These are phyloP conservation scores for Ustilago hordei DNA, from an alignment of 1,284 basidiomycete species.

Conservation along the genomic window DNA sequence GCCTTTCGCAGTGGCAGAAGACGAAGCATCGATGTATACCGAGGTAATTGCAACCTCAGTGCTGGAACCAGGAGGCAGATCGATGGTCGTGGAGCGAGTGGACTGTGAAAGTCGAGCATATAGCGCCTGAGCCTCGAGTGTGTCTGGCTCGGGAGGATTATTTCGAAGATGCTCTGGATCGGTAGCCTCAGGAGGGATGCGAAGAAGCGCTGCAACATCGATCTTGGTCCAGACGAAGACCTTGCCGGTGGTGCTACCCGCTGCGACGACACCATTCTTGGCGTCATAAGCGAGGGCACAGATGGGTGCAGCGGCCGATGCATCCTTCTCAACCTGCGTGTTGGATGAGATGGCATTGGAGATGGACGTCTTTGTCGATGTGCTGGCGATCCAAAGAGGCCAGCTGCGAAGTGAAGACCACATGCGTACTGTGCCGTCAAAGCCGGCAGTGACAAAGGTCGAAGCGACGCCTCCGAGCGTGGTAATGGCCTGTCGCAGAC, in stretches of 20 bases:
- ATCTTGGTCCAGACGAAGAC: slow-evolving; percentile 62
- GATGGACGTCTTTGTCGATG: slow-evolving; percentile 22
- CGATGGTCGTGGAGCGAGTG: slow-evolving; percentile 31
- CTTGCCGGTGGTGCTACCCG: slow-evolving; percentile 55
- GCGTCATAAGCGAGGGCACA: slow-evolving; percentile 61
- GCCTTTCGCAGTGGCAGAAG: slow-evolving; percentile 1
- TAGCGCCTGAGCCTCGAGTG: slow-evolving; percentile 26
- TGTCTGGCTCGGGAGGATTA: slow-evolving; percentile 19
- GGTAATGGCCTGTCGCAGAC: slow-evolving; percentile 56
- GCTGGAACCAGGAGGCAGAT: slow-evolving; percentile 23
- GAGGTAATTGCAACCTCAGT: slow-evolving; percentile 33
- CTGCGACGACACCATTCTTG: slow-evolving; percentile 54
- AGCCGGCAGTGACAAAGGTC: slow-evolving; percentile 63
- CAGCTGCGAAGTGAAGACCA: slow-evolving; percentile 55
- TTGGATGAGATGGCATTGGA: slow-evolving; percentile 27
- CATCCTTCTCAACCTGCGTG: slow-evolving; percentile 22
- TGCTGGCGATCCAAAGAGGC: slow-evolving; percentile 57
- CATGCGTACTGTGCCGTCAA: slow-evolving; percentile 63
- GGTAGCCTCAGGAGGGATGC: slow-evolving; percentile 40
- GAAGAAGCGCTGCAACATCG: slow-evolving; percentile 47
- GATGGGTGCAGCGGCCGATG: slow-evolving; percentile 28
- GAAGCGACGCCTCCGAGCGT: slow-evolving; percentile 56
- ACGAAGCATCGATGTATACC: slow-evolving; percentile 30
- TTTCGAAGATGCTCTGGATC: slow-evolving; percentile 36
- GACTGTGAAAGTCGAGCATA: slow-evolving; percentile 25